Conservation (phyloP, 345 rosid genomes). For the Salix exigua region DNA sequence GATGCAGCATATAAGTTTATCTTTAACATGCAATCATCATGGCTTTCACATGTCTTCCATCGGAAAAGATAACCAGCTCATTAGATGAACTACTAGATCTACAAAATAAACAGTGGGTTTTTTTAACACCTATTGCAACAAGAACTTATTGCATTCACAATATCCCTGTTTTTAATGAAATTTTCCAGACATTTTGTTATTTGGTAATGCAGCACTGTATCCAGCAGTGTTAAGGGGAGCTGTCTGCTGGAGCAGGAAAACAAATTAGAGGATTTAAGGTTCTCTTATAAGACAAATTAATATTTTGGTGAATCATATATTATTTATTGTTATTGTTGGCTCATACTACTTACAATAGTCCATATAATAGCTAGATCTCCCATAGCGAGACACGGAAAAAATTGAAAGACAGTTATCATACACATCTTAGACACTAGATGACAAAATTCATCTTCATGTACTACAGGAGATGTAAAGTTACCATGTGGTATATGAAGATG, state of each 20-base stretch:
- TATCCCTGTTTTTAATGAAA: not conserved
- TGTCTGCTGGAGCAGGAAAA: not conserved
- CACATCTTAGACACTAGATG: not conserved
- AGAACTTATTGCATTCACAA: not conserved
- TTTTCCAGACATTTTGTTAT: not conserved
- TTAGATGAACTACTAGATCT: not conserved
- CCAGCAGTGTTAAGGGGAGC: not conserved
- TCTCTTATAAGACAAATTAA: not conserved
- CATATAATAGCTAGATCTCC: not conserved
- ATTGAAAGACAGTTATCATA: not conserved
- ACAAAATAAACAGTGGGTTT: not conserved
- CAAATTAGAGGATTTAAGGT: not conserved
- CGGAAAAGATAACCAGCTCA: not conserved
- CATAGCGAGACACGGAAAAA: not conserved
- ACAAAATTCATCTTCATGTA: not conserved
- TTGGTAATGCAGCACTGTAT: not conserved
- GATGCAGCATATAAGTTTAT: too few species aligned
- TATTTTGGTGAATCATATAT: not conserved
- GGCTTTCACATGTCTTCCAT: not conserved
- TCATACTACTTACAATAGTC: not conserved
- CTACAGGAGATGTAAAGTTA: not conserved
- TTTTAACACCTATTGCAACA: not conserved
- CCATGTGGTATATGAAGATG: not conserved
- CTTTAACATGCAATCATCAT: too few species aligned
- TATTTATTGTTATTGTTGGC: not conserved